Evolutionary conservation across 345 rosid genomes (phyloP).

Genomic region (Heritiera littoralis): DNA sequence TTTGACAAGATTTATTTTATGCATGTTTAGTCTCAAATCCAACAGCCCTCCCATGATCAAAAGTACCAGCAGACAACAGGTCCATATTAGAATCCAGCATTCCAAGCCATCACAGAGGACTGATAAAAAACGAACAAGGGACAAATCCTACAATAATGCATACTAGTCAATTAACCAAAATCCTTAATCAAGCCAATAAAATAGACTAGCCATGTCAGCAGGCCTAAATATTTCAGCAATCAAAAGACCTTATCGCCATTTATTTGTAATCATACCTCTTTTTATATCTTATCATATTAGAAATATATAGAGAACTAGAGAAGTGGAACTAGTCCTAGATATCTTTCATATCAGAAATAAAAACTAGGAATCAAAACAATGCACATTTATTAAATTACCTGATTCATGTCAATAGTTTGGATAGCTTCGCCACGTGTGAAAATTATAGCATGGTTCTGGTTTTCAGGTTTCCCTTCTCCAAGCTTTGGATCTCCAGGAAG

Average conservation of each 20-base stretch:
- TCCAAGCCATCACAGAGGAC: background rate
- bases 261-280: background rate
- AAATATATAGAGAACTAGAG: background rate
- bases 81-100: background rate
- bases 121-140: background rate
- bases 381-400: constrained; percentile 44
- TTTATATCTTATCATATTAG: background rate
- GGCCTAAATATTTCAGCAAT: background rate
- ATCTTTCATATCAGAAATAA: background rate
- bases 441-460: constrained; percentile 93
- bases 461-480: constrained; percentile 99
- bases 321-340: background rate
- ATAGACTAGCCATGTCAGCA: background rate
- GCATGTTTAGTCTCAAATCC: background rate
- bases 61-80: background rate
- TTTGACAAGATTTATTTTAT: background rate
- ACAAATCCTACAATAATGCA: constrained; percentile 1
- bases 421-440: constrained; percentile 98
- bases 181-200: background rate
- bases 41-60: background rate
- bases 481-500: constrained; percentile 98
- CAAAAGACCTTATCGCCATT: background rate
- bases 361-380: background rate
- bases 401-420: constrained; percentile 99
- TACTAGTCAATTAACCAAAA: background rate